Base-by-base conservation (phyloP, 2,329 filamentous ascomycete species). In the Colletotrichum shisoi region DNA sequence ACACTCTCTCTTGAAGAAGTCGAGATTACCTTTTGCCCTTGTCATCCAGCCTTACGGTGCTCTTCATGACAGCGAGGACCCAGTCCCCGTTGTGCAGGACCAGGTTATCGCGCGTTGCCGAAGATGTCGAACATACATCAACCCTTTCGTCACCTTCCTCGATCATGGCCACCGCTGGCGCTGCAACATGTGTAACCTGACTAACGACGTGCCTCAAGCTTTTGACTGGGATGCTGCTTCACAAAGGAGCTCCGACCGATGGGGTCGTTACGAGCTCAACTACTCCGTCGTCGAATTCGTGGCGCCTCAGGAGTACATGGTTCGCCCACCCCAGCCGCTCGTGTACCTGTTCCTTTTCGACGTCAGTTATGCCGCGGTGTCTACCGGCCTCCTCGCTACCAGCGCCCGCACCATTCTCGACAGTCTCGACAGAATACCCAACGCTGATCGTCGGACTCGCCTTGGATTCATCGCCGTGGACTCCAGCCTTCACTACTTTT, bases 141-240 rank as follows among this genome's bases (percentile, higher is more conserved):
- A 98, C 78, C 94, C 95, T 13, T 99, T 94, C 73, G 95, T 96
- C 67, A 93, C 92, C 53, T 99, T 99, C 81, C 83, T 99, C 69
- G 95, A 99, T 74, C 93, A 98, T 76, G 95, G 95, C 53, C 95
- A 99, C 80, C 88, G 95, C 76, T 99, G 95, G 95, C 90, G 94
- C 75, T 99, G 95, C 83, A 99, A 99, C 81, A 97, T 99, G 94
- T 99, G 95, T 80, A 98, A 97, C 79, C 84, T 99, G 71, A 97
- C 94, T 72, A 99, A 99, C 77, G 95, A 99, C 73, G 94, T 98
- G 45, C 95, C 95, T n/a, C 95, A 99, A 79, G 94, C 94, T 44
- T 99, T 99, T 72, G 95, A 99, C 77, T 99, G 95, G 95, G 95
- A 99, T 79, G 90, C 93, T 40, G 90, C 92, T 51, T 85, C 93